phyloP scores from a whole-genome alignment of 75 land plant genomes.

The Adiantum capillusveneris region DNA sequence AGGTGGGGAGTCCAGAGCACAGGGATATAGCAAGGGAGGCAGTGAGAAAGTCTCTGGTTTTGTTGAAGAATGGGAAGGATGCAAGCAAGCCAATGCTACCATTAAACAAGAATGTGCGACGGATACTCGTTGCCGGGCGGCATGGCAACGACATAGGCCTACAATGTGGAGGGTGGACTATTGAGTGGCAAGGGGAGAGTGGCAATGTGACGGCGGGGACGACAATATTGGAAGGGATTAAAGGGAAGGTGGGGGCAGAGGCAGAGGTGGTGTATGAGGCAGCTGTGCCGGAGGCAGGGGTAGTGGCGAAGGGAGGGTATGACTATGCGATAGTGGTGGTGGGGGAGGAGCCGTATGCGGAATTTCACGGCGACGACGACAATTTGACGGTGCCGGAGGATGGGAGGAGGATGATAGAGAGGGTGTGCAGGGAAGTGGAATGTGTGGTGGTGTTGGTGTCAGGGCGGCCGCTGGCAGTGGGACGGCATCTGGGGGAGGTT shows the following conservation, averaged over 20 bases:
- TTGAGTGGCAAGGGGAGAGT: constrained; percentile 51
- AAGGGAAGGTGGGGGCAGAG: too few relatives aligned
- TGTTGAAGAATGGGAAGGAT: too few relatives aligned
- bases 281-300: too few relatives aligned
- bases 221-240: too few relatives aligned
- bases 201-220: too few relatives aligned
- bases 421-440: constrained; percentile 14
- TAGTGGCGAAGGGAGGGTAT: too few relatives aligned
- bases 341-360: constrained; percentile 26
- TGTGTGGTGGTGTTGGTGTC: constrained; percentile 41
- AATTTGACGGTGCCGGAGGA: constrained; percentile 22
- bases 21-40: too few relatives aligned
- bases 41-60: too few relatives aligned
- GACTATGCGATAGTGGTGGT: constrained; percentile 30
- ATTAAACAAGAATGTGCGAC: constrained; percentile 31
- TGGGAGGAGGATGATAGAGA: constrained; percentile 7
- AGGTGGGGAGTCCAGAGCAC: too few relatives aligned
- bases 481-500: constrained; percentile 26
- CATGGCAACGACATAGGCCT: constrained; percentile 46
- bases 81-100: too few relatives aligned
- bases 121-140: constrained; percentile 45
- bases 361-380: constrained; percentile 18
- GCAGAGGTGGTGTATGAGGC: too few relatives aligned
- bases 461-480: constrained; percentile 40
- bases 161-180: constrained; percentile 63